phyloP scores from a whole-genome alignment of 2,329 filamentous ascomycete genomes.

The Exserohilum rostratum region DNA sequence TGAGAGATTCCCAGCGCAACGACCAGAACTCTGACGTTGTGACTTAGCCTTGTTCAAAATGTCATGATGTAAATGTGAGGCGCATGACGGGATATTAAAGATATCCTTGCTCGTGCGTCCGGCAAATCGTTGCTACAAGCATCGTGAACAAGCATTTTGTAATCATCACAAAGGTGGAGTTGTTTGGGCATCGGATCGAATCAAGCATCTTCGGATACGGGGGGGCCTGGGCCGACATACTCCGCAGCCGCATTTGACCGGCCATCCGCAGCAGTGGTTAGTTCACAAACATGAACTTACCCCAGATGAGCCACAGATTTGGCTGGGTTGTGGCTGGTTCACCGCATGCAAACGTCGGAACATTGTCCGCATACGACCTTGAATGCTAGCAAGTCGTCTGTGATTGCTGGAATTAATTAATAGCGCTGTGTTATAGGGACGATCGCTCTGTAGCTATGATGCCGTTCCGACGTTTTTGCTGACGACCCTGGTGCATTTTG shows the following conservation, averaged over 20 bases:
- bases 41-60: background rate
- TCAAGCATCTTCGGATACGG: background rate
- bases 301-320: background rate
- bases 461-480: background rate
- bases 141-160: too few relatives aligned
- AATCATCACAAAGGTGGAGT: background rate
- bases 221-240: background rate
- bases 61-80: conserved; percentile 2
- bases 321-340: background rate
- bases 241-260: background rate
- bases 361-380: background rate
- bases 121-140: too few relatives aligned
- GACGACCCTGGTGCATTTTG: background rate
- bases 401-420: too few relatives aligned
- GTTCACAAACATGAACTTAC: too few relatives aligned
- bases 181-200: background rate
- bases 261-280: background rate
- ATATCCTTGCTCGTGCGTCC: background rate
- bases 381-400: background rate
- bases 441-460: conserved; percentile 3
- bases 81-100: background rate
- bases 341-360: background rate
- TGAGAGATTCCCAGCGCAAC: too few relatives aligned
- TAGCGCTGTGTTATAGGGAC: background rate
- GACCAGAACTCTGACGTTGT: background rate